A percentile compares a stretch with the other conserved stretches of the same genome.
Conservation (phyloP, 495 filamentous ascomycete species). For the Penicillium maclennaniae region DNA sequence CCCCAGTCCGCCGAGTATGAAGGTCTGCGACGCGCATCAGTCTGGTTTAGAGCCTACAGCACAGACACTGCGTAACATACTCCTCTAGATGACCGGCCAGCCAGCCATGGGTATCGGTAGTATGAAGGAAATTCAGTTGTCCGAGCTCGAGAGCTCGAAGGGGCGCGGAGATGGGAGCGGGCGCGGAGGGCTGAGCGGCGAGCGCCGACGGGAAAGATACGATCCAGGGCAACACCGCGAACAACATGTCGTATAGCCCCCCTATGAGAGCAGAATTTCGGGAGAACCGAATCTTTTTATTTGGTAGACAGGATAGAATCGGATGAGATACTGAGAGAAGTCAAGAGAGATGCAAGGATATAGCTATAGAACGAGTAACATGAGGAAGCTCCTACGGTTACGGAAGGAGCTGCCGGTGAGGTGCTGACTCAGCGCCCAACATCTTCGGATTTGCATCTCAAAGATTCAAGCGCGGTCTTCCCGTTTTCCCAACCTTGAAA, state of each 20-base stretch:
- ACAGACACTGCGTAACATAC: slow-evolving; percentile 37
- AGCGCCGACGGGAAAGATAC: slow-evolving; percentile 26
- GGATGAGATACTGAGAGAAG: not conserved
- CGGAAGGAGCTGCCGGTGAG: slow-evolving; percentile 43
- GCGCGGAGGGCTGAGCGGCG: slow-evolving; percentile 76
- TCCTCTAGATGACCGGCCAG: slow-evolving; percentile 90
- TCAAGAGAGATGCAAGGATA: slow-evolving; percentile 1
- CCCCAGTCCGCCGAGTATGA: slow-evolving; percentile 96
- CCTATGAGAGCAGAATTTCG: not conserved
- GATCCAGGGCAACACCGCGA: slow-evolving; percentile 22
- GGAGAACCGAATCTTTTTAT: not conserved
- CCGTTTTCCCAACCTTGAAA: slow-evolving; percentile 15
- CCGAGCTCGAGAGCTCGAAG: slow-evolving; percentile 84
- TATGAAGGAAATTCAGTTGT: slow-evolving; percentile 90
- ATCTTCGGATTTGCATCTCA: slow-evolving; percentile 31
- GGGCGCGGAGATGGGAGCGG: slow-evolving; percentile 71
- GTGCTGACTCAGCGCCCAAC: slow-evolving; percentile 43
- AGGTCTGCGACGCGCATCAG: slow-evolving; percentile 48
- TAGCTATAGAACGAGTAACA: not conserved
- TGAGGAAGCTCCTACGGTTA: slow-evolving; percentile 11
- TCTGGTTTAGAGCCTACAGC: slow-evolving; percentile 4
- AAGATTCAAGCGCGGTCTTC: slow-evolving; percentile 26
- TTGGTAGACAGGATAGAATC: not conserved
- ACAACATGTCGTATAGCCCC: slow-evolving; percentile 7
- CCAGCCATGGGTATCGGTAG: slow-evolving; percentile 95